Percentiles rank a stretch among this genome's conserved stretches.
Conservation (phyloP, 371 early-diverging fungal genomes). For the Spiromyces aspiralis region DNA sequence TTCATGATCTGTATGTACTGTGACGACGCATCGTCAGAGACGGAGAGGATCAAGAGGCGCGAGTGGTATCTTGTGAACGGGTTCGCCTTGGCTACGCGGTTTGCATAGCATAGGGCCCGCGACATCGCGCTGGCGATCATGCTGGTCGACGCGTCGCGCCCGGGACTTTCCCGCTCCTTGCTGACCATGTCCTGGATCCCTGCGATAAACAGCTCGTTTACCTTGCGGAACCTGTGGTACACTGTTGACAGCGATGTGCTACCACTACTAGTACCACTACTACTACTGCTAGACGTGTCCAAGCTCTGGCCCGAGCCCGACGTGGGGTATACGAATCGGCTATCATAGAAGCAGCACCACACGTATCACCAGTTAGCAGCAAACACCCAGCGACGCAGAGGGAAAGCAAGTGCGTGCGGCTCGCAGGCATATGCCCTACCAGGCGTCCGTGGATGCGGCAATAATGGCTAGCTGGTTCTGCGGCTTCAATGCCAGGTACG, state of each 20-base stretch:
- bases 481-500: conserved; percentile 67
- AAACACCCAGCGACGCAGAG: no score
- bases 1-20: conserved; percentile 95
- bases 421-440: background rate
- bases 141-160: background rate
- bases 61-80: conserved; percentile 46
- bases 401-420: no score
- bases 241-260: background rate
- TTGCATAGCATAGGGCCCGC: conserved; percentile 33
- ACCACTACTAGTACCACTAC: no score
- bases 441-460: conserved; percentile 25
- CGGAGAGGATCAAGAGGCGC: conserved; percentile 70
- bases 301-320: no score
- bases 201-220: conserved; percentile 1
- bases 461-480: conserved; percentile 68
- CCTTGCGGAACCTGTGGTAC: conserved; percentile 4
- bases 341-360: background rate
- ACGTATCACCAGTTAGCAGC: no score
- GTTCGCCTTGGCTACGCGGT: conserved; percentile 38
- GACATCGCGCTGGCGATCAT: conserved; percentile 13
- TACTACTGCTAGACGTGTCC: no score
- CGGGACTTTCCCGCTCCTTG: background rate
- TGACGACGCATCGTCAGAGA: conserved; percentile 65
- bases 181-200: background rate
- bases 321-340: background rate